Conservation (phyloP, 2,329 filamentous ascomycete species). For the Sarocladium kiliense region DNA sequence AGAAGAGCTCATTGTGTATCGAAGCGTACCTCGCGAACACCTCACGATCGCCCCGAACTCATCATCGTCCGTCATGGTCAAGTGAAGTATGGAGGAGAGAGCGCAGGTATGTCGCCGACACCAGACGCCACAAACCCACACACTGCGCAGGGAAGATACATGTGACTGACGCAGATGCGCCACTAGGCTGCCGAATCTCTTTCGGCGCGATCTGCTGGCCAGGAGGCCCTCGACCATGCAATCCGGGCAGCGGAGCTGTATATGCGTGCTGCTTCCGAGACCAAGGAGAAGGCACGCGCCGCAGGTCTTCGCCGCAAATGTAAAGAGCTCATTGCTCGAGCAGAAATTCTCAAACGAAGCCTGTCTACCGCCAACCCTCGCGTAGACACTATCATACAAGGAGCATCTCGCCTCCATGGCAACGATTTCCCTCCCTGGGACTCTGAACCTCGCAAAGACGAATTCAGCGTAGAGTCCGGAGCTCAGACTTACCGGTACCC, state of each 20-base stretch:
- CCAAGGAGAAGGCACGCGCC: slow-evolving; percentile 58
- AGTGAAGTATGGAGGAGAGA: slow-evolving; percentile 30
- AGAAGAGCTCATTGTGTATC: not conserved
- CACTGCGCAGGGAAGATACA: not conserved
- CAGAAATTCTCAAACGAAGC: slow-evolving; percentile 66
- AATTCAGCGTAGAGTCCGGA: slow-evolving; percentile 54
- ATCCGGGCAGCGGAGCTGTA: slow-evolving; percentile 76
- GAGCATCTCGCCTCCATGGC: slow-evolving; percentile 75
- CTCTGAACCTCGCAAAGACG: slow-evolving; percentile 49
- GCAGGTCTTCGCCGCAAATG: slow-evolving; percentile 63
- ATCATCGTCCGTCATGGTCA: slow-evolving; percentile 10
- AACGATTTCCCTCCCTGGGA: slow-evolving; percentile 83
- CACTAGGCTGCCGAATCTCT: slow-evolving; percentile 33
- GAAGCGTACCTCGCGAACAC: not conserved
- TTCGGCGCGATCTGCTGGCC: slow-evolving; percentile 26
- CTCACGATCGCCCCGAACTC: not conserved
- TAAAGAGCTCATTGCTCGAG: slow-evolving; percentile 62
- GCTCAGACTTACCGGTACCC: slow-evolving; percentile 55
- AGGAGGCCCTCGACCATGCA: slow-evolving; percentile 66
- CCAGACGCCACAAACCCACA: not conserved
- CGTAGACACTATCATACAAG: slow-evolving; percentile 54
- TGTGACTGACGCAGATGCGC: not conserved
- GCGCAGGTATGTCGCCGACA: slow-evolving; percentile 25
- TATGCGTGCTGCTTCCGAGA: slow-evolving; percentile 66
- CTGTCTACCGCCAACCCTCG: slow-evolving; percentile 10